These are phyloP conservation scores for Liquidambar formosana DNA, from an alignment of 164 flowering plant species.

Conservation along the genomic window DNA sequence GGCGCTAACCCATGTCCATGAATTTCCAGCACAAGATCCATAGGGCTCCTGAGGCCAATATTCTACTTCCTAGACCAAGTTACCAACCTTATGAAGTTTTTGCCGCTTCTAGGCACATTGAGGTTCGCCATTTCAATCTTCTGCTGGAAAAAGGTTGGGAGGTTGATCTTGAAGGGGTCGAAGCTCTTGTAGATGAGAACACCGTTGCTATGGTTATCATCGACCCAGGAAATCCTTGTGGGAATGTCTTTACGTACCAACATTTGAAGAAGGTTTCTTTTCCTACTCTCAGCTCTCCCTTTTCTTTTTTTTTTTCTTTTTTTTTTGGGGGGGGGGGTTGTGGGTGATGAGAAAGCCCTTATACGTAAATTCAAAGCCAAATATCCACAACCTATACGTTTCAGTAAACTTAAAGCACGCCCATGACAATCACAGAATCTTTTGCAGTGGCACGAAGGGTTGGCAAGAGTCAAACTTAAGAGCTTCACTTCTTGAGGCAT, in stretches of 20 bases:
- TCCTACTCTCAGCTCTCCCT: neutral
- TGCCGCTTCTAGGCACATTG: conserved; percentile 26
- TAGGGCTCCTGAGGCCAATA: conserved; percentile 50
- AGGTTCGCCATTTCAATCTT: conserved; percentile 50
- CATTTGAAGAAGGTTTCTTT: conserved; percentile 42
- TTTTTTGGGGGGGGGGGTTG: conserved; percentile 7
- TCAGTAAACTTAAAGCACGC: too few species aligned
- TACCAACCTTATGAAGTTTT: conserved; percentile 43
- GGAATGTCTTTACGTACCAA: conserved; percentile 41
- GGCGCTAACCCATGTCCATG: too few species aligned
- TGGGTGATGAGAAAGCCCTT: too few species aligned
- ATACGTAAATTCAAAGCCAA: too few species aligned
- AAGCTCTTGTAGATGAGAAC: conserved; percentile 49
- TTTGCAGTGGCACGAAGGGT: too few species aligned
- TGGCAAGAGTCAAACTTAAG: too few species aligned
- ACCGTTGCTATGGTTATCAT: conserved; percentile 58
- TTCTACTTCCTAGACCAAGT: conserved; percentile 55
- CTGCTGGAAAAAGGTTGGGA: conserved; percentile 59
- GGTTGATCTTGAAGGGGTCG: conserved; percentile 46
- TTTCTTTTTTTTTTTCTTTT: neutral
- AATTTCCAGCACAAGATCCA: too few species aligned
- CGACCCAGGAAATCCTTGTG: conserved; percentile 64
- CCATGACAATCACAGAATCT: too few species aligned
- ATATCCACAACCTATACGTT: too few species aligned
- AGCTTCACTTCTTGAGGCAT: too few species aligned